These are phyloP conservation scores for Lactarius deliciosus DNA, from an alignment of 768 basidiomycete genomes.

Conservation along the genomic window DNA sequence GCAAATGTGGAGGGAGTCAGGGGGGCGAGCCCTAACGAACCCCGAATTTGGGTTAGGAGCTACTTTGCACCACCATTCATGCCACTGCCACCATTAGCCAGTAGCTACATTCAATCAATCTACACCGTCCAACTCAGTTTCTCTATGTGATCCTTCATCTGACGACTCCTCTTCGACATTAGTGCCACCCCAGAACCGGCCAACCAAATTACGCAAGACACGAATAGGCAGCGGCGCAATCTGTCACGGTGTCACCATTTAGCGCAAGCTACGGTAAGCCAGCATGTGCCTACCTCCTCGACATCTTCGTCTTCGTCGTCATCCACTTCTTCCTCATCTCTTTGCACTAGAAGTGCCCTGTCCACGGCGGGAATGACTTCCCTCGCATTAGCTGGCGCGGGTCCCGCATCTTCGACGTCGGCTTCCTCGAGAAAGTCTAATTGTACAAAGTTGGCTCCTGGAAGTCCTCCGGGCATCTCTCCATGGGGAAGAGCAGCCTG, in stretches of 20 bases:
- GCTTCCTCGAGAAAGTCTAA: conserved; percentile 20
- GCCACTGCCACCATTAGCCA: too few species aligned
- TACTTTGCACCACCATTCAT: neutral
- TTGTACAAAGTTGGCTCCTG: conserved; percentile 29
- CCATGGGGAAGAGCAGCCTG: conserved; percentile 23
- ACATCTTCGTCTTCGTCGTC: conserved; percentile 23
- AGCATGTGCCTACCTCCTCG: conserved; percentile 20
- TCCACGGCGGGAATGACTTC: neutral
- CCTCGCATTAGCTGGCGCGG: neutral
- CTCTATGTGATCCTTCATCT: conserved; percentile 15
- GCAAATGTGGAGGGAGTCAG: neutral
- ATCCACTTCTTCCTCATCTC: conserved; percentile 8
- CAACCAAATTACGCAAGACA: conserved; percentile 28
- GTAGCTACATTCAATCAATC: conserved; percentile 19
- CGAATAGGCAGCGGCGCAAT: conserved; percentile 26
- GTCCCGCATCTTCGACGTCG: conserved; percentile 8
- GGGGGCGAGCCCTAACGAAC: neutral
- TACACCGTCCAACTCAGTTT: conserved; percentile 20
- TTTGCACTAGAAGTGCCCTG: neutral
- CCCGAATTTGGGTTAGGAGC: conserved; percentile 19
- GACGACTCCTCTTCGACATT: conserved; percentile 23
- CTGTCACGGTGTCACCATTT: conserved; percentile 1
- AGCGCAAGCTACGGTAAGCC: conserved; percentile 4
- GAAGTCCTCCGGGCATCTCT: conserved; percentile 28
- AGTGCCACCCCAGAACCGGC: conserved; percentile 25